Evolutionary conservation across 306 rosid genomes (phyloP).

Genomic region (Ziziphus jujuba): DNA sequence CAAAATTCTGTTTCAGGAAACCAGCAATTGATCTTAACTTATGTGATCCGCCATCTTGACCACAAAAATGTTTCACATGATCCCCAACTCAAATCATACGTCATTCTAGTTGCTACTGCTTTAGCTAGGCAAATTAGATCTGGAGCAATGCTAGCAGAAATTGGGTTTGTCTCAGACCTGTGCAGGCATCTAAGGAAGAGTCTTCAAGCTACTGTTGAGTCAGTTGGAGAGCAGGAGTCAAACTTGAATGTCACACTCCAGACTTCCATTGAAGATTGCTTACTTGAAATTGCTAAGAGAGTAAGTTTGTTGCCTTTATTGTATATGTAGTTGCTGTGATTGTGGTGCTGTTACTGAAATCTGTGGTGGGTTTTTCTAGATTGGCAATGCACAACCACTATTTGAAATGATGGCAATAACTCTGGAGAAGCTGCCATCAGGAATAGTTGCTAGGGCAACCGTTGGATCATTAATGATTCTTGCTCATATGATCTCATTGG

Average conservation of each 20-base stretch:
- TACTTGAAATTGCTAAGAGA: constrained; percentile 80
- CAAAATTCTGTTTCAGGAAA: constrained; percentile 55
- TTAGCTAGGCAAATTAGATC: constrained; percentile 82
- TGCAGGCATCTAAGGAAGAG: constrained; percentile 97
- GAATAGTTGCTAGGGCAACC: constrained; percentile 70
- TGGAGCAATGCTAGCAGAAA: constrained; percentile 58
- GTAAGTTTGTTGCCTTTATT: constrained; percentile 36
- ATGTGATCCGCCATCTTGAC: constrained; percentile 86
- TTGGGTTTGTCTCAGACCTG: constrained; percentile 86
- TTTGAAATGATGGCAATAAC: constrained; percentile 88
- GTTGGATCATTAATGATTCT: constrained; percentile 75
- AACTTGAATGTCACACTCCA: constrained; percentile 70
- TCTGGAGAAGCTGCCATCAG: constrained; percentile 78
- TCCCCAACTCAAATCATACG: constrained; percentile 65
- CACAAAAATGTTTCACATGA: constrained; percentile 85
- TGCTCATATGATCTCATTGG: constrained; percentile 64
- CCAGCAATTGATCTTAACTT: constrained; percentile 68
- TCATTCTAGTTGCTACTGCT: constrained; percentile 75
- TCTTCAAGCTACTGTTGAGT: constrained; percentile 72
- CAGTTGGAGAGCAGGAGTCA: constrained; percentile 75
- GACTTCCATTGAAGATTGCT: constrained; percentile 83
- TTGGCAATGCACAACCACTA: constrained; percentile 63
- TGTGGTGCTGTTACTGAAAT: constrained; percentile 19
- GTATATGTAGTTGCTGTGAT: constrained; percentile 12
- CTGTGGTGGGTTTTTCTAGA: constrained; percentile 43